A percentile compares a stretch with the other conserved stretches of the same genome.
These are phyloP conservation scores for Colletotrichum tanaceti DNA, from an alignment of 2,329 filamentous ascomycete species.

Conservation along the genomic window DNA sequence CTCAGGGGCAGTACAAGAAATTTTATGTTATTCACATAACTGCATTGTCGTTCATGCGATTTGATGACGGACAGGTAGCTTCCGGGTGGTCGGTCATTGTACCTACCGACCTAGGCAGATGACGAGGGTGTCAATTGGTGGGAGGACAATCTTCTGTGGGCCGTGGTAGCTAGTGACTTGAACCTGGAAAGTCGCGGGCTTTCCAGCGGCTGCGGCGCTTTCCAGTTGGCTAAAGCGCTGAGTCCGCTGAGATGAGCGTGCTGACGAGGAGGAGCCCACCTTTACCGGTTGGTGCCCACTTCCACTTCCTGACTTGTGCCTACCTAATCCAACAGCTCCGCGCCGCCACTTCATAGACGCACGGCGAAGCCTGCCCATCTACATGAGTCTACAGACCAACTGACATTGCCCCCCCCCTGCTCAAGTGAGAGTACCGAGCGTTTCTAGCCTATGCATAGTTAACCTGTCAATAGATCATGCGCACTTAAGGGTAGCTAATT, in stretches of 20 bases:
- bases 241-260: conserved; percentile 12
- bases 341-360: conserved; percentile 20
- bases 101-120: not conserved
- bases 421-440: too few relatives aligned
- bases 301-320: conserved; percentile 15
- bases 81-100: not conserved
- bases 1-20: not conserved
- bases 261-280: conserved; percentile 5
- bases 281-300: conserved; percentile 18
- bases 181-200: conserved; percentile 5
- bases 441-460: too few relatives aligned
- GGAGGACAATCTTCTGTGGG: not conserved
- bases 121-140: conserved; percentile 6
- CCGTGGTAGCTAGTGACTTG: not conserved
- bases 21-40: not conserved
- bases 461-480: too few relatives aligned
- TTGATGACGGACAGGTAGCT: not conserved
- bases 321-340: conserved; percentile 31
- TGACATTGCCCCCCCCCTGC: too few relatives aligned
- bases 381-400: too few relatives aligned
- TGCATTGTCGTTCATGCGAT: not conserved
- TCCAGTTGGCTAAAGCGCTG: conserved; percentile 17
- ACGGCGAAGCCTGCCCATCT: conserved; percentile 21
- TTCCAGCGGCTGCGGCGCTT: conserved; percentile 33
- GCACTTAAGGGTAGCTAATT: too few relatives aligned